phyloP scores from a whole-genome alignment of 1,139 yeast species.

The Williopsis jadinii region DNA sequence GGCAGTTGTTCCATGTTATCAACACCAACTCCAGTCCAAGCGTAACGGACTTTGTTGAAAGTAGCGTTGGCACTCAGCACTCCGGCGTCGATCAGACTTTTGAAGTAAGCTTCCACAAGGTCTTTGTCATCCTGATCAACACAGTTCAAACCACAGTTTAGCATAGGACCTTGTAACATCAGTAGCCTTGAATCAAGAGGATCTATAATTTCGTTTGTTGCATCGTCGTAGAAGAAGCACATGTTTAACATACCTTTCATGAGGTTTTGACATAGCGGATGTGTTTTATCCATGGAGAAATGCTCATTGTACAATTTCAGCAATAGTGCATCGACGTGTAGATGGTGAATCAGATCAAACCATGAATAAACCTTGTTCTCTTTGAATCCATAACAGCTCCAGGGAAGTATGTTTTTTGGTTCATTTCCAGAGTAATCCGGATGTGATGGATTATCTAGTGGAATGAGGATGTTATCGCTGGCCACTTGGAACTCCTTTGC shows the following conservation, averaged over 20 bases:
- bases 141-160: conserved; percentile 30
- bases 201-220: conserved; percentile 3
- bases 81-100: conserved; percentile 27
- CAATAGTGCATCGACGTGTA: conserved; percentile 39
- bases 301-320: conserved; percentile 33
- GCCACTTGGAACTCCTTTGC: conserved; percentile 25
- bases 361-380: conserved; percentile 38
- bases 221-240: conserved; percentile 28
- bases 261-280: conserved; percentile 37
- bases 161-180: conserved; percentile 34
- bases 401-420: conserved; percentile 9
- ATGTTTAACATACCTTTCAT: conserved; percentile 32
- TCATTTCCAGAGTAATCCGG: conserved; percentile 18
- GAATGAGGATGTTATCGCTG: conserved; percentile 15
- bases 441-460: conserved; percentile 16
- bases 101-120: conserved; percentile 27
- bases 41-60: conserved; percentile 23
- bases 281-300: conserved; percentile 31
- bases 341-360: conserved; percentile 49
- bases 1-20: conserved; percentile 12
- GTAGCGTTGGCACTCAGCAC: conserved; percentile 31
- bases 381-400: conserved; percentile 17
- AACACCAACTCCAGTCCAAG: conserved; percentile 23
- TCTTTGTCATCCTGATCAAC: conserved; percentile 24
- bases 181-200: conserved; percentile 27